Conservation (phyloP, 768 basidiomycete species). For the Terana coerulea region DNA sequence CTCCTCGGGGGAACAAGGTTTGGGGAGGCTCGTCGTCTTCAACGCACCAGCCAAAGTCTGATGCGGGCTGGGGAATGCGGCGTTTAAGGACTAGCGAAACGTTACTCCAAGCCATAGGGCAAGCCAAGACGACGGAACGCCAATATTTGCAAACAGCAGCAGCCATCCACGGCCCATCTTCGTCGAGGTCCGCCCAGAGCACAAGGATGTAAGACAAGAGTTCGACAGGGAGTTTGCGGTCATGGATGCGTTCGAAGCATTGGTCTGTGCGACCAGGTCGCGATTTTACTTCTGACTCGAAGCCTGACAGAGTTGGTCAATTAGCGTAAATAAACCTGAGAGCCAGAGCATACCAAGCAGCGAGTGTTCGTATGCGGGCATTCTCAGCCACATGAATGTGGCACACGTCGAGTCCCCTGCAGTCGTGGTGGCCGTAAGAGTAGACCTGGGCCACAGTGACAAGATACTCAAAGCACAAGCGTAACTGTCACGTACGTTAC, state of each 20-base stretch:
- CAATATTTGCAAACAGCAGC: constrained; percentile 9
- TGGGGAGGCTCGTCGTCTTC: constrained; percentile 8
- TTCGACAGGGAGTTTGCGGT: constrained; percentile 13
- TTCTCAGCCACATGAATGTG: not conserved
- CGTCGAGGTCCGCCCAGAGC: constrained; percentile 10
- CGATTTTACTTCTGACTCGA: too few species aligned
- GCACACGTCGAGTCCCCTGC: not conserved
- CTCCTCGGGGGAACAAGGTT: constrained; percentile 10
- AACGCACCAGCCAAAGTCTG: constrained; percentile 8
- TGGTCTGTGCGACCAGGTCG: too few species aligned
- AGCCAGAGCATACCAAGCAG: not conserved
- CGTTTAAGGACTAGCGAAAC: not conserved
- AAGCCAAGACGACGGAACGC: constrained; percentile 9
- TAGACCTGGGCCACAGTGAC: not conserved
- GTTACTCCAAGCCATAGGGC: constrained; percentile 11
- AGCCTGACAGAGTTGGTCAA: too few species aligned
- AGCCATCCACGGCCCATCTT: constrained; percentile 18
- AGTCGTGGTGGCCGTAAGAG: not conserved
- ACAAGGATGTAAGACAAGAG: constrained; percentile 7
- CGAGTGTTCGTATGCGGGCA: not conserved
- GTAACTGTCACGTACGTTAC: not conserved
- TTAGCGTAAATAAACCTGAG: too few species aligned
- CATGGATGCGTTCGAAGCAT: not conserved
- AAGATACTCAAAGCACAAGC: not conserved
- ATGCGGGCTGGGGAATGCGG: not conserved